Evolutionary conservation across 140 eudicot genomes (phyloP), one percentile per base, ranked within the genome.

Genomic region (Erigeron philadelphicus): DNA sequence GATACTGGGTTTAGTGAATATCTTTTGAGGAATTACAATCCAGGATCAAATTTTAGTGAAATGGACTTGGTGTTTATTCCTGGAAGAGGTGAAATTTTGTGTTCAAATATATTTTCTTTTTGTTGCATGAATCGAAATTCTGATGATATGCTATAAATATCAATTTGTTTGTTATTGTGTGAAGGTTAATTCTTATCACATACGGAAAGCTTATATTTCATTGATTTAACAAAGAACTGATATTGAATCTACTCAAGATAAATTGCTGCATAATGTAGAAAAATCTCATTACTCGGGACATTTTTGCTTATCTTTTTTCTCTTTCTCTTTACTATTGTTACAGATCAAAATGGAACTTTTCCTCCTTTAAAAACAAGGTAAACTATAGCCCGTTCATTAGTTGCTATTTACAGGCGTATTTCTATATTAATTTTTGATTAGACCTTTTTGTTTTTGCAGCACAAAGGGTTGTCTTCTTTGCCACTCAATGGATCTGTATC

Each of bases 321-420:
- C 41, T 38, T 38, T 0, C 35, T 48, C 18, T 31, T 54, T 42
- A 45, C 23, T 35, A 40, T 58, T 23, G 13, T 66, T 68, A 79
- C 95, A 90, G 97, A 90, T 81, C 87, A 81, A 76, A 85, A 81
- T 23, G 87, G 95, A 75, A 85, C 69, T 12, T 90, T 65, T 75
- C 97, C 97, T 6, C 90, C 90, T 9, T 74, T 85, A 67, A 77
- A 59, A 46, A 55, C 66, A 61, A 90, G 97, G 97, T 90, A 75
- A 44, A n/a, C 60, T 59, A 61, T 46, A 50, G 18, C 5, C 73
- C 54, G 50, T 68, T 11, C 18, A 52, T 40, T 15, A 45, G 3
- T 54, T 41, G 1, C 46, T 71, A 46, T 12, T 18, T 17, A 53
- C 2, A 10, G 5, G 17, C 12, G 0, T 50, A 61, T 66, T 59